Conservation (phyloP, 192 early-diverging fungal genomes). For the Rhizophagus clarus region DNA sequence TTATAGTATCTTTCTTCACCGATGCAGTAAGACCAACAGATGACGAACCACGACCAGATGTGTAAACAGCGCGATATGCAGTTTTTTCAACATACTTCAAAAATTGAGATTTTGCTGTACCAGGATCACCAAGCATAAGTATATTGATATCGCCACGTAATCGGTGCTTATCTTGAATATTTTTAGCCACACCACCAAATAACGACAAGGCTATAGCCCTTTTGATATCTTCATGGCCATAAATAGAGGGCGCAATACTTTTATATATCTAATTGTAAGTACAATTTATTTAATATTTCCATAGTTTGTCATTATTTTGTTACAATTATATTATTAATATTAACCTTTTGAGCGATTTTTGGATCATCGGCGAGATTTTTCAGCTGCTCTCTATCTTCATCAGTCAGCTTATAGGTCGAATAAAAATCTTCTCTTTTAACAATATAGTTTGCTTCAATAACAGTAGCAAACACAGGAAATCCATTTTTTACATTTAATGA, state of each 20-base stretch:
- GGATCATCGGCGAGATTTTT: slow-evolving; percentile 75
- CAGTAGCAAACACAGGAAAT: slow-evolving; percentile 95
- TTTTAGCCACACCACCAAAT: slow-evolving; percentile 96
- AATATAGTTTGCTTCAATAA: slow-evolving; percentile 97
- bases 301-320: not conserved
- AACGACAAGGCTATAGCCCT: slow-evolving; percentile 89
- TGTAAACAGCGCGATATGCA: slow-evolving; percentile 82
- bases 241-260: slow-evolving; percentile 98
- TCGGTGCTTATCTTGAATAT: slow-evolving; percentile 91
- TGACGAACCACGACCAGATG: slow-evolving; percentile 84
- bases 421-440: slow-evolving; percentile 87
- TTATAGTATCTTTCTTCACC: slow-evolving; percentile 82
- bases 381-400: slow-evolving; percentile 86
- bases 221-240: slow-evolving; percentile 97
- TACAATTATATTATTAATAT: slow-evolving; percentile 8
- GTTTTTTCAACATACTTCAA: slow-evolving; percentile 86
- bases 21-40: slow-evolving; percentile 85
- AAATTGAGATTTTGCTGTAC: slow-evolving; percentile 87
- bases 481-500: slow-evolving; percentile 87
- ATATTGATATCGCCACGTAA: slow-evolving; percentile 98
- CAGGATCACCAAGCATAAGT: slow-evolving; percentile 87
- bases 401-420: slow-evolving; percentile 83
- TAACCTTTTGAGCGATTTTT: slow-evolving; percentile 74
- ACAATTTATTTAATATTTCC: not conserved
- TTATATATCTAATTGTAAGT: slow-evolving; percentile 74